Evolutionary conservation across 2,329 filamentous ascomycete species (phyloP), one percentile per base, ranked within the genome.

Genomic region (Arachnopeziza araneosa): DNA sequence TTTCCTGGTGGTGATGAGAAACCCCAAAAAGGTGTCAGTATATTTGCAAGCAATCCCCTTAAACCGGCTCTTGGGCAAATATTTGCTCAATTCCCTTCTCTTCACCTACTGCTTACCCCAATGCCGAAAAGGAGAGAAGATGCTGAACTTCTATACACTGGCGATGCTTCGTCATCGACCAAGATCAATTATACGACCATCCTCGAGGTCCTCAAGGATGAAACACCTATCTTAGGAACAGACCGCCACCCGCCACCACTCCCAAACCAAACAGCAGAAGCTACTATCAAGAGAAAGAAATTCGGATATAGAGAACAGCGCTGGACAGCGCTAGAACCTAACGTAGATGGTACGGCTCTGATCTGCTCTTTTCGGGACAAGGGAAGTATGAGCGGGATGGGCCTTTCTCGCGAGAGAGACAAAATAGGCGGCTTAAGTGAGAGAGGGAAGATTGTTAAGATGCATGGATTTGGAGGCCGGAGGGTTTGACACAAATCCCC

Each of bases 1-100:
- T 76, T 75, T 48, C 75, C 68, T 21, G 63, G 48, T 55, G 23
- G 12, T 26, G 3, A 48, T 19, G 26, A 57, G 17, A 53, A 57
- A 44, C 54, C 24, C 9, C 50, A 9, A 24, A 52, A 30, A 30
- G 26, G 26, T 4, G 23, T 24, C 17, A 68, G 67, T 1, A 59
- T 70, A 48, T 70, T 70, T 50, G 36, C 55, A 1, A 66, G 63
- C 14, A 63, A 65, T 26, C 19, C 63, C 6, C 50, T 58, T 1
- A 71, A 69, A 57, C 70, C 70, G 7, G 63, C 68, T 0, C 55
- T 83, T 58, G 83, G 83, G 5, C 73, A 77, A 17, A 76, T 81
- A 4, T 86, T 86, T 63, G 66, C 77, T 6, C 79, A 83, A 69
- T 74, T 85, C 50, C 72, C 83, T 0, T 78, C 84, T 52, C 56